Conservation (phyloP, 2,329 filamentous ascomycete genomes). For the Aspergillus floridensis region DNA sequence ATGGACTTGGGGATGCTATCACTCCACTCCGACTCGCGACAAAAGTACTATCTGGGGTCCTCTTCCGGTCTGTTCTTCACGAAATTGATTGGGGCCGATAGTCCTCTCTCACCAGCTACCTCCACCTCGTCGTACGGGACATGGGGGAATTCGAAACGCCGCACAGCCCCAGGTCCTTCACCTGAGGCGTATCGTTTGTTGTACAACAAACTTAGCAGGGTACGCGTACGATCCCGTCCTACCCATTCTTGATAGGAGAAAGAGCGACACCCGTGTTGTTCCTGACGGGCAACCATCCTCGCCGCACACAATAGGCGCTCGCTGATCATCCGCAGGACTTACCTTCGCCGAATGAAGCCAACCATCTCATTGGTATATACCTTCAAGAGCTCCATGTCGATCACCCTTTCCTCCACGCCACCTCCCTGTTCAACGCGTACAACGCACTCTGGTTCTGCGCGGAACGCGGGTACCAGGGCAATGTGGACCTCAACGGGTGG, state of each 20-base stretch:
- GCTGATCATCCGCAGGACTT: slow-evolving; percentile 15
- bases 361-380: slow-evolving; percentile 24
- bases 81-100: slow-evolving; percentile 22
- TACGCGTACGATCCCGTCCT: background rate
- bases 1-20: slow-evolving; percentile 39
- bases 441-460: slow-evolving; percentile 25
- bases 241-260: too few relatives aligned
- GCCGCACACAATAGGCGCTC: background rate
- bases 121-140: background rate
- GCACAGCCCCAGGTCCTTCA: background rate
- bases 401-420: slow-evolving; percentile 30
- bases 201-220: slow-evolving; percentile 12
- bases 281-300: background rate
- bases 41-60: slow-evolving; percentile 40
- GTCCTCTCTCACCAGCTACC: background rate
- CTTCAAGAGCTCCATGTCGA: slow-evolving; percentile 31
- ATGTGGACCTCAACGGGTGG: slow-evolving; percentile 28
- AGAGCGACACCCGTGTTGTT: too few relatives aligned
- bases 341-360: slow-evolving; percentile 26
- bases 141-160: background rate
- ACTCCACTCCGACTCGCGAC: slow-evolving; percentile 39
- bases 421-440: slow-evolving; percentile 26
- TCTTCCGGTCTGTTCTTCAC: slow-evolving; percentile 40
- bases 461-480: slow-evolving; percentile 10
- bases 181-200: slow-evolving; percentile 6